phyloP scores from a whole-genome alignment of 352 stramenopile species.

The Plasmopara viticola region DNA sequence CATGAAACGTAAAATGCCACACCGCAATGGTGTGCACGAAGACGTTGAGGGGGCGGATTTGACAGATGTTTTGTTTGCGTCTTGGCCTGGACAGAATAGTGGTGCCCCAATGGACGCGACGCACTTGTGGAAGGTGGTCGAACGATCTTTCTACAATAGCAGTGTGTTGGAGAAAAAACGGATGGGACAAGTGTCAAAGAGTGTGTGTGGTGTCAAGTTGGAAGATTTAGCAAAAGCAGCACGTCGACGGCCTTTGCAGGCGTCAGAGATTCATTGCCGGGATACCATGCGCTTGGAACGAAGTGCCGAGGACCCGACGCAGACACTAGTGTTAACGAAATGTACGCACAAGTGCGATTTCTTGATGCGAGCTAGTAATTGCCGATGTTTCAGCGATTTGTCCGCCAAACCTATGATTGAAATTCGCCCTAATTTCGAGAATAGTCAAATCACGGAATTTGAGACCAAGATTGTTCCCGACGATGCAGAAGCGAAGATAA shows the following conservation, averaged over 20 bases:
- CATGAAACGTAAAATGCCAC: conserved; percentile 37
- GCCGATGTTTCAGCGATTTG: conserved; percentile 51
- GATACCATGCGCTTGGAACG: conserved; percentile 62
- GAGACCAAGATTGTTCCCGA: conserved; percentile 5
- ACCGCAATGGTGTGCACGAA: conserved; percentile 18
- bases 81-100: conserved; percentile 68
- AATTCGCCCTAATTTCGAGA: conserved; percentile 26
- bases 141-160: conserved; percentile 61
- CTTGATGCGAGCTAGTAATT: conserved; percentile 67
- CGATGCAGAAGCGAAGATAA: conserved; percentile 21
- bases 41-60: conserved; percentile 34
- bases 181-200: conserved; percentile 65
- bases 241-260: conserved; percentile 17
- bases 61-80: conserved; percentile 71
- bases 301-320: conserved; percentile 16
- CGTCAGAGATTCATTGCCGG: conserved; percentile 49
- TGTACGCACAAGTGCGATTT: conserved; percentile 73
- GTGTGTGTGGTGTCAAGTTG: conserved; percentile 56
- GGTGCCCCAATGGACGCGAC: conserved; percentile 69
- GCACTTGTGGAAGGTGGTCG: conserved; percentile 71
- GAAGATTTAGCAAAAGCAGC: conserved; percentile 53
- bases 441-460: conserved; percentile 1
- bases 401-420: conserved; percentile 40
- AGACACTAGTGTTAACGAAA: conserved; percentile 39
- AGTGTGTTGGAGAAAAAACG: conserved; percentile 59